A percentile compares a stretch with the other conserved stretches of the same genome.
Conservation (phyloP, 305 asterid species). For the Fraxinus paxiana region DNA sequence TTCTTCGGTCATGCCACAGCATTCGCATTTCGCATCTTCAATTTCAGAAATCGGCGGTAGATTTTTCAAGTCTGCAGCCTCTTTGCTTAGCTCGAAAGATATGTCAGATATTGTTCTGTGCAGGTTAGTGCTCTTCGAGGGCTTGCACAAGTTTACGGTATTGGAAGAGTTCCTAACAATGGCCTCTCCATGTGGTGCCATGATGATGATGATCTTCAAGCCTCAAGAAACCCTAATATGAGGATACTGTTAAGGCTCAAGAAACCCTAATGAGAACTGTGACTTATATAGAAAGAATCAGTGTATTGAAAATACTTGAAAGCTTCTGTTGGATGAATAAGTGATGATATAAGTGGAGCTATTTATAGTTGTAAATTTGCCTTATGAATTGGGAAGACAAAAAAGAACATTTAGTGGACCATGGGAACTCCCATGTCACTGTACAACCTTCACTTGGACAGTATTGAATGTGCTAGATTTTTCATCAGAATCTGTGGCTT, state of each 20-base stretch:
- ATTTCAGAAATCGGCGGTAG: slow-evolving; percentile 35
- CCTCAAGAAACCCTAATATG: neutral
- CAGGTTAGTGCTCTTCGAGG: slow-evolving; percentile 31
- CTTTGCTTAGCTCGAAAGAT: slow-evolving; percentile 34
- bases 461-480: slow-evolving; percentile 20
- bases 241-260: neutral
- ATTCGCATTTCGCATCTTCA: slow-evolving; percentile 44
- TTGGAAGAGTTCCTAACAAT: slow-evolving; percentile 13
- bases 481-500: neutral
- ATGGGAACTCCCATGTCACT: slow-evolving; percentile 29
- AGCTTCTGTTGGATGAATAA: neutral
- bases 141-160: slow-evolving; percentile 21
- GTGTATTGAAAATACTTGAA: neutral
- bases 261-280: neutral
- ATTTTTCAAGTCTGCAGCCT: neutral
- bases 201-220: neutral
- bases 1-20: slow-evolving; percentile 48
- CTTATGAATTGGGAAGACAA: neutral
- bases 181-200: slow-evolving; percentile 49
- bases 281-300: neutral
- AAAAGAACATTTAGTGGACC: slow-evolving; percentile 28
- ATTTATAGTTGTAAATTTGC: slow-evolving; percentile 27
- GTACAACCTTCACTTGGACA: slow-evolving; percentile 2
- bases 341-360: neutral
- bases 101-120: slow-evolving; percentile 40